Percentiles rank a stretch among this genome's conserved stretches.
phyloP scores from a whole-genome alignment of 2,329 filamentous ascomycete species.

The Laburnicola sp. region DNA sequence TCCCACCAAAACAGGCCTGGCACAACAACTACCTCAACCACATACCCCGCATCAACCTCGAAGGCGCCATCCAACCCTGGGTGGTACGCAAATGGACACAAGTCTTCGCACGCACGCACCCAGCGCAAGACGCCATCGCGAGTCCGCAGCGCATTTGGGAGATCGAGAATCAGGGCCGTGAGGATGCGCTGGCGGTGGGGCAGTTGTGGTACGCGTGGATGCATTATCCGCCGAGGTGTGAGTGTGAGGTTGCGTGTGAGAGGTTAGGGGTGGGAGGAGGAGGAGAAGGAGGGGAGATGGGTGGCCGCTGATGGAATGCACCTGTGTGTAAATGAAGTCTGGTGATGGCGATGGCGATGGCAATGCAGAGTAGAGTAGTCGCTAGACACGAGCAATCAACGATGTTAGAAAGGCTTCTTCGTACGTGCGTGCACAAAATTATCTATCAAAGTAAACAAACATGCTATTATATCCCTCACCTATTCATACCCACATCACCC shows the following conservation, averaged over 20 bases:
- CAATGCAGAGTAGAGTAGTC: too few species aligned
- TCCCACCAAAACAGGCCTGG: conserved; percentile 1
- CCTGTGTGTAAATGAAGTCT: too few species aligned
- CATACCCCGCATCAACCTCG: conserved; percentile 8
- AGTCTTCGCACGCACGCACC: conserved; percentile 9
- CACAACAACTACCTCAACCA: conserved; percentile 9
- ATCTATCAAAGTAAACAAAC: too few species aligned
- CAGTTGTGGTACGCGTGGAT: neutral
- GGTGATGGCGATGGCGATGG: too few species aligned
- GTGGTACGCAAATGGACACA: conserved; percentile 21
- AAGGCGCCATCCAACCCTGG: conserved; percentile 20
- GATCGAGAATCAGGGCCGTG: conserved; percentile 5
- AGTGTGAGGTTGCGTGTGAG: conserved; percentile 1
- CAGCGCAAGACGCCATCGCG: conserved; percentile 1
- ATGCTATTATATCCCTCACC: too few species aligned
- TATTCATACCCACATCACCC: too few species aligned
- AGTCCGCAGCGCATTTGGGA: neutral
- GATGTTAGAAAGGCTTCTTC: too few species aligned
- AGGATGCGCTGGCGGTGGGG: neutral
- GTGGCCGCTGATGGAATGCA: too few species aligned
- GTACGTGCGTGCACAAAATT: too few species aligned
- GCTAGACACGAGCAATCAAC: too few species aligned
- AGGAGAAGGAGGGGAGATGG: too few species aligned
- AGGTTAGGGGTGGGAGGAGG: neutral
- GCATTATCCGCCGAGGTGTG: conserved; percentile 13